Base-by-base conservation (phyloP, 352 stramenopile genomes). In the Globisporangium abappressorium region DNA sequence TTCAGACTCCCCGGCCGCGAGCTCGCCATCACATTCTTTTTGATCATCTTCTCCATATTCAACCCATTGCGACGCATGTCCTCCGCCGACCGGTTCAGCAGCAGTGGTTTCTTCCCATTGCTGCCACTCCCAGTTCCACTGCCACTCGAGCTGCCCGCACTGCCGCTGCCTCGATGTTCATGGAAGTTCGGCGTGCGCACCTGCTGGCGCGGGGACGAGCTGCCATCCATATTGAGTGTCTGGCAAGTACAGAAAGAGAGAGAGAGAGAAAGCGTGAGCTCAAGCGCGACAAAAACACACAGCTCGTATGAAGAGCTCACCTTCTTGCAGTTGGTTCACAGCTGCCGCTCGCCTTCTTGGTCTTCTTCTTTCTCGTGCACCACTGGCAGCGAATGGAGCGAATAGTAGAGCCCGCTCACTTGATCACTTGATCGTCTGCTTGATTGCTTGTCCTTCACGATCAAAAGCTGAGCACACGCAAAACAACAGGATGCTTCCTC, bases 11-110 rank as follows among this genome's bases (percentile, higher is more conserved):
- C 76, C 20, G 71, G 77, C 12, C 83, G 79, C 5, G 80, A 79
- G 43, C 74, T 70, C 64, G 69, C 76, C 24, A 84, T 60, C 34
- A 92, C 83, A 69, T 94, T 94, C 65, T 91, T 92, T 72, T 91
- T 83, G 70, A 94, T 90, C 85, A 94, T 94, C 58, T 91, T 91
- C 73, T 94, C 85, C 83, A 92, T 92, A 66, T 91, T 94, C 41
- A 92, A 57, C 18, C 75, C 74, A 71, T 79, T 92, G 56, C 84
- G 85, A 0, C 85, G 82, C 66, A 78, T 15, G 20, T 93, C 75
- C 22, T 90, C 78, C 2, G 72, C 86, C 18, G 67, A 65, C 18
- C 70, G 70, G 59, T 64, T 70, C 69, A 71, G 33, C 49, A 70
- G 26, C 46, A 65, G 33, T 12, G 63, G 68, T 57, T 73, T 65